These are phyloP conservation scores for Rheum nobile DNA, from an alignment of 148 eudicot genomes.

Conservation along the genomic window DNA sequence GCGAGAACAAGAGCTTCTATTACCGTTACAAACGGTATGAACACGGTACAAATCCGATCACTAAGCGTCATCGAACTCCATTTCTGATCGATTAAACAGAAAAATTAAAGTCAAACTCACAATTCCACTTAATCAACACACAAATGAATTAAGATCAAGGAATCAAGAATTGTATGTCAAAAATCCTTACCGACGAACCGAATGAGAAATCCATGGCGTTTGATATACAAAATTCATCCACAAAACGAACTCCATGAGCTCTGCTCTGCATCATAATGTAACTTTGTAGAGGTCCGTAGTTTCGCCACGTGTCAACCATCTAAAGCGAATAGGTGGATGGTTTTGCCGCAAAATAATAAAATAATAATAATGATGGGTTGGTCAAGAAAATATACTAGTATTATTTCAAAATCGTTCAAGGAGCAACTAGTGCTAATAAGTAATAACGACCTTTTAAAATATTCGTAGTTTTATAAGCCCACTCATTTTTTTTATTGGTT, in stretches of 20 bases:
- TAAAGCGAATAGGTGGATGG: no score
- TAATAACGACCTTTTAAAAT: background rate
- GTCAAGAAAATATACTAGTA: background rate
- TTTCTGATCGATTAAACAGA: conserved; percentile 15
- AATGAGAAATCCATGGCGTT: background rate
- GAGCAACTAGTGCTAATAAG: background rate
- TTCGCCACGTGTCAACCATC: background rate
- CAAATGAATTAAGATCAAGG: background rate
- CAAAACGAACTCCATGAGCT: background rate
- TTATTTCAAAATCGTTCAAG: background rate
- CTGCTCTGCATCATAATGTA: no score
- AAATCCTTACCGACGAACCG: background rate
- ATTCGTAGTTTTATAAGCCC: background rate
- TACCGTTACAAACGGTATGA: conserved; percentile 34
- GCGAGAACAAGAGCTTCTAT: conserved; percentile 30
- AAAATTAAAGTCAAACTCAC: background rate
- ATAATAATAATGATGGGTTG: background rate
- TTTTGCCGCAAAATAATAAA: no score
- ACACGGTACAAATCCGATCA: conserved; percentile 35
- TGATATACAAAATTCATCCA: background rate
- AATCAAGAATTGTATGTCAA: background rate
- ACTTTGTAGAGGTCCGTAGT: background rate
- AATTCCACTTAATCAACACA: background rate
- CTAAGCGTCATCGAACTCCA: conserved; percentile 31
- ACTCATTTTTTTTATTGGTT: background rate